Evolutionary conservation across 148 eudicot species (phyloP).

Genomic region (Dianthus caryophyllus): DNA sequence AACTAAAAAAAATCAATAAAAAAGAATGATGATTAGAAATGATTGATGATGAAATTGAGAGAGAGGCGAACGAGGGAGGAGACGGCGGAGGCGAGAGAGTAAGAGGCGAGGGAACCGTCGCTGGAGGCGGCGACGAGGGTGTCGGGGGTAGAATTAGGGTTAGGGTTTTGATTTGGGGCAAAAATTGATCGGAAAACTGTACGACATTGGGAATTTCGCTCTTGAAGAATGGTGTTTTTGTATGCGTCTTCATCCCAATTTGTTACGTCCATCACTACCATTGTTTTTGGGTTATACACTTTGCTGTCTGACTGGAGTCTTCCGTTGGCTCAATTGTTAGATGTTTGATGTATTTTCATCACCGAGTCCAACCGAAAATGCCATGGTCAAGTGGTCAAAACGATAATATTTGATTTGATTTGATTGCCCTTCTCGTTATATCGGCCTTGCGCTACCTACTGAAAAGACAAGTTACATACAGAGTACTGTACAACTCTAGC

Average conservation of each 20-base stretch:
- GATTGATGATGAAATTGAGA: not conserved
- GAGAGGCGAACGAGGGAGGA: conserved; percentile 33
- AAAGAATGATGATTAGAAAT: not conserved
- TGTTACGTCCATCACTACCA: conserved; percentile 45
- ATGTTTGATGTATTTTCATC: too few relatives aligned
- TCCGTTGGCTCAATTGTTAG: too few relatives aligned
- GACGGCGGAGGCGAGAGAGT: conserved; percentile 67
- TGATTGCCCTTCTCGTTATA: too few relatives aligned
- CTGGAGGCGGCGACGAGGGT: conserved; percentile 76
- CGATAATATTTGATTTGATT: too few relatives aligned
- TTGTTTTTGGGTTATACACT: too few relatives aligned
- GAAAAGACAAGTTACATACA: too few relatives aligned
- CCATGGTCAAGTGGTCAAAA: too few relatives aligned
- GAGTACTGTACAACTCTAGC: too few relatives aligned
- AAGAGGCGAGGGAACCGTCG: conserved; percentile 73
- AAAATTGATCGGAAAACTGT: conserved; percentile 76
- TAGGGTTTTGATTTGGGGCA: conserved; percentile 53
- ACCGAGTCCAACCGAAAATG: too few relatives aligned
- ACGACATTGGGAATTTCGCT: conserved; percentile 52
- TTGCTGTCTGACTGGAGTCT: too few relatives aligned
- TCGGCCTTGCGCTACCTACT: too few relatives aligned
- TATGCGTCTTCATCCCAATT: conserved; percentile 82
- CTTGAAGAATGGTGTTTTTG: conserved; percentile 45
- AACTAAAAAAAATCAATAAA: not conserved
- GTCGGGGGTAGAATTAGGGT: conserved; percentile 51